phyloP scores from a whole-genome alignment of 345 rosid species.

The Salix caprea region DNA sequence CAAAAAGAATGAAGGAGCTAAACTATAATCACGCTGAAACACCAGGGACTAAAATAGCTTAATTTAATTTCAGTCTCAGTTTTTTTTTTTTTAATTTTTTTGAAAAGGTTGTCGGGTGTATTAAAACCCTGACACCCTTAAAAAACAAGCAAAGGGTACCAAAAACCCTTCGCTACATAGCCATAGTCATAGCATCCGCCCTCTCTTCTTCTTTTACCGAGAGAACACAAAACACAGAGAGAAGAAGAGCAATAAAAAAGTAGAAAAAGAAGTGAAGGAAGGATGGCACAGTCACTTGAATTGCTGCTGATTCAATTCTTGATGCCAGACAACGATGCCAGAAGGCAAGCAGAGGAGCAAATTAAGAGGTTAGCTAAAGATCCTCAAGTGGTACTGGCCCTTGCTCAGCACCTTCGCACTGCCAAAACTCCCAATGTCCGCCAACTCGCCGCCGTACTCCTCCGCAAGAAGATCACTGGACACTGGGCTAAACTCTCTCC shows the following conservation, averaged over 20 bases:
- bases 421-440: conserved; percentile 99
- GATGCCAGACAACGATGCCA: conserved; percentile 99
- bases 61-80: too few species aligned
- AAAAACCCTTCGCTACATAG: conserved; percentile 22
- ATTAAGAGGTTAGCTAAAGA: conserved; percentile 92
- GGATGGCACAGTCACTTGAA: conserved; percentile 92
- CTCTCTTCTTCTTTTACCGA: background rate
- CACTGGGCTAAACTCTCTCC: conserved; percentile 98
- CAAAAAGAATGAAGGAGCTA: too few species aligned
- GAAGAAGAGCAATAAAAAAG: background rate
- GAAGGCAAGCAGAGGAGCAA: conserved; percentile 98
- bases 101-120: too few species aligned
- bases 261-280: background rate
- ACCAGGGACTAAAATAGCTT: too few species aligned
- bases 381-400: conserved; percentile 97
- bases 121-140: background rate
- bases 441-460: conserved; percentile 98
- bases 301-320: conserved; percentile 85
- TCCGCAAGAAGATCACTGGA: conserved; percentile 96
- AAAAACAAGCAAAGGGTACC: conserved; percentile 7
- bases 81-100: too few species aligned
- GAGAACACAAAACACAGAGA: background rate
- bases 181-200: background rate
- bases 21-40: too few species aligned
- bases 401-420: conserved; percentile 93